Evolutionary conservation across 805 yeast genomes (phyloP).

Genomic region (Priceomyces castillae): DNA sequence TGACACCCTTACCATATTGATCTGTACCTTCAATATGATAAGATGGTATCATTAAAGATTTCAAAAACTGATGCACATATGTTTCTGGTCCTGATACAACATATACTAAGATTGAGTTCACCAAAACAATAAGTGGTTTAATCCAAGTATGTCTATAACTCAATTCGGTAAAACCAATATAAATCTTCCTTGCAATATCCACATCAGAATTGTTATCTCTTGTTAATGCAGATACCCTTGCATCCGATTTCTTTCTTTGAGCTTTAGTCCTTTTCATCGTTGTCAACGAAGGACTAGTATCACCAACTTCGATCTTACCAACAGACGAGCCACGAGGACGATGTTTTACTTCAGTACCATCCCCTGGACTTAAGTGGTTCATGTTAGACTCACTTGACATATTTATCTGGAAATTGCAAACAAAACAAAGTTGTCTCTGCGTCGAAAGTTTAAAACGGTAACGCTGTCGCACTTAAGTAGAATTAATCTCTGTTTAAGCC

Average conservation of each 20-base stretch:
- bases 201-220: conserved; percentile 35
- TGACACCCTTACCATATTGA: conserved; percentile 82
- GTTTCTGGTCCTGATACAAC: conserved; percentile 57
- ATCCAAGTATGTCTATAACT: conserved; percentile 69
- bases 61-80: conserved; percentile 53
- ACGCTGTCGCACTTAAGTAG: no score
- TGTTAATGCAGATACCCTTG: conserved; percentile 31
- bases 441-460: no score
- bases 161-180: conserved; percentile 58
- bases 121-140: conserved; percentile 53
- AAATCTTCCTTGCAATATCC: conserved; percentile 55
- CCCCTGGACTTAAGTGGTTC: neutral
- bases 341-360: conserved; percentile 1
- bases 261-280: conserved; percentile 56
- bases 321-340: conserved; percentile 64
- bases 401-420: no score
- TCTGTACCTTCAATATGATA: conserved; percentile 61
- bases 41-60: conserved; percentile 61
- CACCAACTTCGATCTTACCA: conserved; percentile 75
- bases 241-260: conserved; percentile 32
- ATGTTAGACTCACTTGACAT: neutral
- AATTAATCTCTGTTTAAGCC: no score
- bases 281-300: conserved; percentile 62
- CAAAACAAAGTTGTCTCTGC: no score
- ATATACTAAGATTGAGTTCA: conserved; percentile 42